phyloP scores from a whole-genome alignment of 495 filamentous ascomycete species.

The Bacidia gigantensis region DNA sequence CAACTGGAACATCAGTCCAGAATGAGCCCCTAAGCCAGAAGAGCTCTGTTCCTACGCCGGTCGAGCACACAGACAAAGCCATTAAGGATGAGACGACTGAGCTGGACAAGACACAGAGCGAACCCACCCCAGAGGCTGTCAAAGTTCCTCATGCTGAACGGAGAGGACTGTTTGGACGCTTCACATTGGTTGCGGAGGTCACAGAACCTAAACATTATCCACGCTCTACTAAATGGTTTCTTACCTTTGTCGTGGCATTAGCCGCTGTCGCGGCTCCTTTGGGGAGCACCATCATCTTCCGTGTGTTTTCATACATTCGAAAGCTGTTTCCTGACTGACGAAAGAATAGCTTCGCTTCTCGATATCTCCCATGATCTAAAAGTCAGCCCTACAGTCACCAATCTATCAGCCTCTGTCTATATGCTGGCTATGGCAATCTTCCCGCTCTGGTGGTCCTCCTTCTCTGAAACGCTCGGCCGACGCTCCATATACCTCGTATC shows the following conservation, averaged over 20 bases:
- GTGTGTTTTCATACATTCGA: conserved; percentile 32
- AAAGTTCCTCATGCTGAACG: conserved; percentile 53
- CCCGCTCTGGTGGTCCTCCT: conserved; percentile 88
- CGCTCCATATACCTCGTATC: conserved; percentile 76
- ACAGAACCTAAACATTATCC: conserved; percentile 61
- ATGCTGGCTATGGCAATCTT: conserved; percentile 87
- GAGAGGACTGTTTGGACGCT: conserved; percentile 58
- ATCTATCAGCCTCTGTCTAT: conserved; percentile 73
- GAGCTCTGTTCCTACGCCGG: background rate
- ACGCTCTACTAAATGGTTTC: conserved; percentile 64
- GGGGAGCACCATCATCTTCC: conserved; percentile 74
- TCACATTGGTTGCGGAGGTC: conserved; percentile 72
- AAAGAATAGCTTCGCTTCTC: conserved; percentile 48
- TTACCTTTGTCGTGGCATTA: conserved; percentile 66
- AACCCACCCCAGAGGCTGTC: conserved; percentile 16
- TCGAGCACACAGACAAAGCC: background rate
- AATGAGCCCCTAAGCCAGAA: background rate
- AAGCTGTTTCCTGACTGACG: conserved; percentile 2
- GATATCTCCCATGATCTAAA: conserved; percentile 53
- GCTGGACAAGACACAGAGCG: conserved; percentile 7
- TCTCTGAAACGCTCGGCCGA: conserved; percentile 71
- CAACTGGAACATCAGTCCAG: background rate
- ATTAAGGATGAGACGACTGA: background rate
- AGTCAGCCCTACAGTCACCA: conserved; percentile 56
- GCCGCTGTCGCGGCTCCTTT: conserved; percentile 68